These are phyloP conservation scores for Phytophthora citricola DNA, from an alignment of 352 stramenopile genomes.

Conservation along the genomic window DNA sequence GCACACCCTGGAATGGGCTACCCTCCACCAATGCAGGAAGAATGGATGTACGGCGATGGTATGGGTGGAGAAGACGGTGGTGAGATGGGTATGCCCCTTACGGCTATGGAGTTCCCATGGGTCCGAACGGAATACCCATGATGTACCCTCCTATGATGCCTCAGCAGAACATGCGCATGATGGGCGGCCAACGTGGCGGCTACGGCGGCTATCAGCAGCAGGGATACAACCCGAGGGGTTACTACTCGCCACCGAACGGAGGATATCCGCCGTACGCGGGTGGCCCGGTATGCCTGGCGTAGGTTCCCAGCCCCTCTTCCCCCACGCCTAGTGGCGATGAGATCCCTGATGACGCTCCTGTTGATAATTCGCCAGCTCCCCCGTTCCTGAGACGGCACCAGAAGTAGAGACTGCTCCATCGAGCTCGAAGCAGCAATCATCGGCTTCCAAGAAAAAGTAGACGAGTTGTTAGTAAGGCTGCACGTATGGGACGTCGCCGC, in stretches of 20 bases:
- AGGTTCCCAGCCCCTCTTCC: conserved; percentile 57
- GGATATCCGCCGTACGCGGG: conserved; percentile 46
- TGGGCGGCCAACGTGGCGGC: conserved; percentile 45
- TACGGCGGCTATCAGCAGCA: conserved; percentile 67
- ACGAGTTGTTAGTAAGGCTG: conserved; percentile 29
- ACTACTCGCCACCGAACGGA: conserved; percentile 60
- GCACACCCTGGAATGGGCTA: conserved; percentile 55
- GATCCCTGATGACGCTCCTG: conserved; percentile 6
- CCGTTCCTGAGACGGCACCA: conserved; percentile 24
- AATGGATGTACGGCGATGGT: conserved; percentile 78
- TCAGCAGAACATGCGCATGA: conserved; percentile 65
- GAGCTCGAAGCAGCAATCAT: conserved; percentile 22
- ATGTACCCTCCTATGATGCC: conserved; percentile 77
- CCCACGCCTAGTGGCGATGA: conserved; percentile 33
- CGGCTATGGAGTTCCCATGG: conserved; percentile 73
- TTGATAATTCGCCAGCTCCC: conserved; percentile 15
- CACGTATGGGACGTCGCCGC: conserved; percentile 10
- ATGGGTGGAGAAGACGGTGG: conserved; percentile 48
- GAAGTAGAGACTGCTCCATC: conserved; percentile 22
- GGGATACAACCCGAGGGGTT: conserved; percentile 63
- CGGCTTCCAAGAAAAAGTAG: conserved; percentile 38
- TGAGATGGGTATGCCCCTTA: conserved; percentile 65
- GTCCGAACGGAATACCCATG: conserved; percentile 67
- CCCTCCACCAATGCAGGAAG: conserved; percentile 53
- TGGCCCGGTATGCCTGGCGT: conserved; percentile 33